phyloP scores from a whole-genome alignment of 2,329 filamentous ascomycete genomes.

The Neopestalotiopsis sp. region DNA sequence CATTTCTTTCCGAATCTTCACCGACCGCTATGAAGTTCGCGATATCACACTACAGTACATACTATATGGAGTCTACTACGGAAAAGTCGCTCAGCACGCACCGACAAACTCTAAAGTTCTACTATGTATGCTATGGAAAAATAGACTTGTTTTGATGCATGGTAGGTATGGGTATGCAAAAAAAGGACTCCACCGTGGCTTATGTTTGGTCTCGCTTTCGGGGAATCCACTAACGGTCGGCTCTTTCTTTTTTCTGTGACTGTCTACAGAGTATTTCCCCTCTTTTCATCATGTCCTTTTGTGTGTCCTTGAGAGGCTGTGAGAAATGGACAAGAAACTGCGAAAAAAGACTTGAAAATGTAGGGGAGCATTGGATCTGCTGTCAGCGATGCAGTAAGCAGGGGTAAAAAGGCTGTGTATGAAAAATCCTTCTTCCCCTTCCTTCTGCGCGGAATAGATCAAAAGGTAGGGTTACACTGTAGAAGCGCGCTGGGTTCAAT shows the following conservation, averaged over 20 bases:
- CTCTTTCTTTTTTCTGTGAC: neutral
- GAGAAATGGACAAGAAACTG: neutral
- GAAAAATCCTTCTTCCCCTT: neutral
- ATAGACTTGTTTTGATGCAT: neutral
- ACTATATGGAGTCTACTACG: neutral
- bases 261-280: neutral
- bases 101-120: neutral
- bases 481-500: neutral
- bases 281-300: neutral
- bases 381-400: neutral
- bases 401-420: neutral
- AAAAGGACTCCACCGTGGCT: neutral
- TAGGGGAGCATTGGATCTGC: neutral
- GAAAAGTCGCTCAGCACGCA: neutral
- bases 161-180: neutral
- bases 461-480: neutral
- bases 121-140: neutral
- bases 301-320: neutral
- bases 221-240: conserved; percentile 1
- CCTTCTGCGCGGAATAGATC: neutral
- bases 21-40: neutral
- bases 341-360: neutral
- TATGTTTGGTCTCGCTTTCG: too few species aligned
- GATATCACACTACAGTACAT: too few species aligned
- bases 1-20: neutral